Evolutionary conservation across 345 rosid genomes (phyloP).

Genomic region (Streptanthus diversifolius): DNA sequence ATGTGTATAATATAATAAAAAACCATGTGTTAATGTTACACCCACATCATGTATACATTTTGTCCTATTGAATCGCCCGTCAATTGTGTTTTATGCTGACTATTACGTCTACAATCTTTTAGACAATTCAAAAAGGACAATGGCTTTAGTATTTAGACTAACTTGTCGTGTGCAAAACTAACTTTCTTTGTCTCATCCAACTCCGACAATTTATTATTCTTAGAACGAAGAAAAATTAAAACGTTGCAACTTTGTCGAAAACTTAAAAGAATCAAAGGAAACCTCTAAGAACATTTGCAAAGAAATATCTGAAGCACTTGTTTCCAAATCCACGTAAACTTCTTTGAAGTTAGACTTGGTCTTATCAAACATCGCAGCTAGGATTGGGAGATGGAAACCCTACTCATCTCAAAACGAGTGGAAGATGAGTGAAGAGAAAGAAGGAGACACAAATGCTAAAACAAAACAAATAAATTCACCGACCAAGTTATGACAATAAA

Average conservation of each 20-base stretch:
- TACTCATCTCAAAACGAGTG: no score
- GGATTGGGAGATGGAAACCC: background rate
- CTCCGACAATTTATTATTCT: background rate
- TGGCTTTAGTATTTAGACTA: constrained; percentile 3
- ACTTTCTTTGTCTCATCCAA: background rate
- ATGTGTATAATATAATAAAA: background rate
- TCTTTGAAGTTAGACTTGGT: background rate
- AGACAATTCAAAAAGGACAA: constrained; percentile 16
- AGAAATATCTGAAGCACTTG: background rate
- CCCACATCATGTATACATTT: constrained; percentile 32
- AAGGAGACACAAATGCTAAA: background rate
- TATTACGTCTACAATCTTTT: constrained; percentile 18
- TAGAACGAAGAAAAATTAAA: background rate
- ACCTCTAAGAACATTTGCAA: background rate
- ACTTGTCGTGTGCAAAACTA: constrained; percentile 13
- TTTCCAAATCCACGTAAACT: background rate
- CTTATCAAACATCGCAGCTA: background rate
- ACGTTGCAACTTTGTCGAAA: background rate
- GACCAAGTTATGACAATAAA: background rate
- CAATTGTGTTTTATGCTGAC: constrained; percentile 24
- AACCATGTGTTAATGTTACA: constrained; percentile 29
- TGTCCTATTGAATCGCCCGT: constrained; percentile 27
- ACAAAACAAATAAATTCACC: background rate
- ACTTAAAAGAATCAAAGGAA: background rate
- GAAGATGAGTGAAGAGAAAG: background rate